A percentile compares a stretch with the other conserved stretches of the same genome.
These are phyloP conservation scores for Colletotrichum navitas DNA, from an alignment of 2,329 filamentous ascomycete species.

Conservation along the genomic window DNA sequence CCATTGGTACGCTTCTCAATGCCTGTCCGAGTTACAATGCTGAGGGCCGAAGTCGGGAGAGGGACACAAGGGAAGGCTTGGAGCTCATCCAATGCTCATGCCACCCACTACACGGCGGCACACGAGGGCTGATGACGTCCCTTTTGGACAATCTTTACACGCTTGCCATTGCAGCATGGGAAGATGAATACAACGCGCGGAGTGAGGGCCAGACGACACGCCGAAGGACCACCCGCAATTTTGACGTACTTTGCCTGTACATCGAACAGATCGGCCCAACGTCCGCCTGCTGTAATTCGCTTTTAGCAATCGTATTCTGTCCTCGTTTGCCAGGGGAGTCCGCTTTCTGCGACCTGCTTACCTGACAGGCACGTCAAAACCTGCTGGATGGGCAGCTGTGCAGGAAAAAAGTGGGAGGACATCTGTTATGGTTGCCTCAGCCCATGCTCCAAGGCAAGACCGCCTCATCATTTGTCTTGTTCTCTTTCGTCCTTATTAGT, in stretches of 20 bases:
- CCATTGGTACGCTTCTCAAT: constrained; percentile 22
- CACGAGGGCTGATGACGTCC: constrained; percentile 34
- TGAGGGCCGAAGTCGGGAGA: background rate
- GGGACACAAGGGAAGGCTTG: background rate
- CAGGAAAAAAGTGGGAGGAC: constrained; percentile 41
- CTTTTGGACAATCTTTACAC: background rate
- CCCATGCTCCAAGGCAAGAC: background rate
- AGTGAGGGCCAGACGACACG: background rate
- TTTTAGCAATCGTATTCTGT: constrained; percentile 9
- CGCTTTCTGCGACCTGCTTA: constrained; percentile 37
- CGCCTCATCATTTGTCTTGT: background rate
- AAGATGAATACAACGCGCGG: background rate
- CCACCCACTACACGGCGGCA: constrained; percentile 4
- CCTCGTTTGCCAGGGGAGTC: constrained; percentile 34
- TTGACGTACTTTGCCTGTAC: constrained; percentile 13
- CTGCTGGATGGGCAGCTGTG: constrained; percentile 41
- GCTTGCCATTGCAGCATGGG: constrained; percentile 8
- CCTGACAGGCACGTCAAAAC: constrained; percentile 40
- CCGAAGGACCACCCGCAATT: background rate
- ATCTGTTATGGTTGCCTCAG: constrained; percentile 14
- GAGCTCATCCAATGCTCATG: background rate
- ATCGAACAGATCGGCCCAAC: constrained; percentile 25
- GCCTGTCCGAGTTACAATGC: background rate
- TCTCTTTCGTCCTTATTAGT: background rate
- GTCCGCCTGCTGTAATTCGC: constrained; percentile 12